Conservation (phyloP, 192 early-diverging fungal species). For the Oehlia diaphana region DNA sequence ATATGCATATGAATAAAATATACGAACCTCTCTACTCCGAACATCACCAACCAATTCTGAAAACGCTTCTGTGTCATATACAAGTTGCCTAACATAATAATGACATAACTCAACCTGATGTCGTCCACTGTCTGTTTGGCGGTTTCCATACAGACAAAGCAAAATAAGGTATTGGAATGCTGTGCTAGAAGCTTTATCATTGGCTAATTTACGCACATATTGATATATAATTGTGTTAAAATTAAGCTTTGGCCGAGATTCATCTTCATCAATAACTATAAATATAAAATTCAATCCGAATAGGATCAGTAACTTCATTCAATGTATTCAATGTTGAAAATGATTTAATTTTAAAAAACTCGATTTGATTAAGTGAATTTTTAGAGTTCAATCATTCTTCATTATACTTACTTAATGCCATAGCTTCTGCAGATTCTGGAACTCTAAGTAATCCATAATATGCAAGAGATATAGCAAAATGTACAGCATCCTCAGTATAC, state of each 20-base stretch:
- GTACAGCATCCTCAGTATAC: conserved; percentile 81
- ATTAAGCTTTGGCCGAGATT: conserved; percentile 34
- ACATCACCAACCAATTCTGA: conserved; percentile 13
- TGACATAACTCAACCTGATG: conserved; percentile 23
- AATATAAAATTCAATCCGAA: conserved; percentile 33
- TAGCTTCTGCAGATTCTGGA: conserved; percentile 52
- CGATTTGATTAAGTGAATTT: neutral
- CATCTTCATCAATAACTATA: conserved; percentile 32
- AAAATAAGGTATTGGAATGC: conserved; percentile 25
- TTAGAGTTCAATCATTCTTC: neutral
- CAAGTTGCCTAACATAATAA: conserved; percentile 23
- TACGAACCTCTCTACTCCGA: neutral
- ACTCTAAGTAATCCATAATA: conserved; percentile 78
- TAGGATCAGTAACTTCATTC: conserved; percentile 2
- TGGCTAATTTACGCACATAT: conserved; percentile 2
- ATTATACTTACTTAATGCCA: conserved; percentile 34
- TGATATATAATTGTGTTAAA: conserved; percentile 20
- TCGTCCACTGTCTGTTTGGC: neutral
- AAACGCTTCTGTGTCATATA: conserved; percentile 21
- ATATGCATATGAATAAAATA: neutral
- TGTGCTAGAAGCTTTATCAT: neutral
- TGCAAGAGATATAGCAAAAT: conserved; percentile 83
- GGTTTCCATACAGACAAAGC: conserved; percentile 21
- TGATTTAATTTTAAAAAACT: too few relatives aligned
- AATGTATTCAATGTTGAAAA: neutral